Percentiles rank a stretch among this genome's conserved stretches.
Conservation (phyloP, 1,139 yeast genomes). For the Saccharomyces hybrid region DNA sequence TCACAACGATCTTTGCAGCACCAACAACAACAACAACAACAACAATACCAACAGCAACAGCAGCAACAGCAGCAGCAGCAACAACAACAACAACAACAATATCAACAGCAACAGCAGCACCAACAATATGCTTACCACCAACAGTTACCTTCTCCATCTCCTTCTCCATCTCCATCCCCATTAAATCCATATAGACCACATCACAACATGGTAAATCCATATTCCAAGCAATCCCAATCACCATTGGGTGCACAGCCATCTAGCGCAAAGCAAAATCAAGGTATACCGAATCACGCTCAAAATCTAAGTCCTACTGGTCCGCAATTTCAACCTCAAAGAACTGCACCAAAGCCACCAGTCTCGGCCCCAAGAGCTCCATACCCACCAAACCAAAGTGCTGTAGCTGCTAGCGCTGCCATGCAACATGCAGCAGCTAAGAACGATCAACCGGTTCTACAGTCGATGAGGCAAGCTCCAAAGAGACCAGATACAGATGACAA, state of each 20-base stretch:
- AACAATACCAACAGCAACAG: too few relatives aligned
- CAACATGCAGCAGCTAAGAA: slow-evolving; percentile 9
- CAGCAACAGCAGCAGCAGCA: too few relatives aligned
- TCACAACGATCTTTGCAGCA: slow-evolving; percentile 1
- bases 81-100: too few relatives aligned
- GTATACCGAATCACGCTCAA: slow-evolving; percentile 10
- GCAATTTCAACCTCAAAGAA: slow-evolving; percentile 3
- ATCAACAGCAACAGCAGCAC: neutral
- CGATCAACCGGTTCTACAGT: slow-evolving; percentile 19
- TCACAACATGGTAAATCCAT: slow-evolving; percentile 27
- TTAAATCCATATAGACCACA: slow-evolving; percentile 19
- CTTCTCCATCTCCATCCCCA: slow-evolving; percentile 4
- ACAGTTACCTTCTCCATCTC: slow-evolving; percentile 2
- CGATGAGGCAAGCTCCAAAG: slow-evolving; percentile 32
- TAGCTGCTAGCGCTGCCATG: slow-evolving; percentile 22
- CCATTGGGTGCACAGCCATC: slow-evolving; percentile 2
- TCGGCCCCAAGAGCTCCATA: neutral
- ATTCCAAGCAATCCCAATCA: slow-evolving; percentile 14
- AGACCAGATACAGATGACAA: slow-evolving; percentile 30
- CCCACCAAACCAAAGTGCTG: slow-evolving; percentile 19
- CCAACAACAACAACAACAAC: slow-evolving; percentile 4
- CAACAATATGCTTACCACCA: neutral
- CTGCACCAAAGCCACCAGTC: neutral
- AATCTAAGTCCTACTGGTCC: slow-evolving; percentile 9
- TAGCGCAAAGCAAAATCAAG: neutral